Conservation (phyloP, 2,329 filamentous ascomycete genomes). For the Mycogone perniciosa region DNA sequence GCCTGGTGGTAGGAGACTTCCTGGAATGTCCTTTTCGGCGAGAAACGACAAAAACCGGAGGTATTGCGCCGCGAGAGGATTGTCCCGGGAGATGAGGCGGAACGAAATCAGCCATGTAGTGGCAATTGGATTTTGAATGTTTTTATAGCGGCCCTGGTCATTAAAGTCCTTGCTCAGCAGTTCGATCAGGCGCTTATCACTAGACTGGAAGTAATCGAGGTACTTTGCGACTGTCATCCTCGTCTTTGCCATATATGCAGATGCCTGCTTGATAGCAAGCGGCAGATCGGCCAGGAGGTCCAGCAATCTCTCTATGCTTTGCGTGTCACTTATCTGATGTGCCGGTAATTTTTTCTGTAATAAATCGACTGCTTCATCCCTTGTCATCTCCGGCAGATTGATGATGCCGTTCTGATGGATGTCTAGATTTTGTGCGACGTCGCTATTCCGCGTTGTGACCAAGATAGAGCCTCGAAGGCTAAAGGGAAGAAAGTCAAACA, state of each 20-base stretch:
- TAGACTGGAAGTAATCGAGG: conserved; percentile 19
- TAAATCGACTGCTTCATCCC: conserved; percentile 18
- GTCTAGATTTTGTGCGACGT: conserved; percentile 10
- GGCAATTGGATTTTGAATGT: conserved; percentile 23
- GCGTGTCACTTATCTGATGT: conserved; percentile 16
- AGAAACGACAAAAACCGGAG: conserved; percentile 26
- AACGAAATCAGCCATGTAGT: conserved; percentile 32
- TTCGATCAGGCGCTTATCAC: conserved; percentile 15
- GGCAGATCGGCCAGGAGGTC: conserved; percentile 25
- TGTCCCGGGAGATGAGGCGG: conserved; percentile 19
- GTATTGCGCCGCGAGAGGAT: conserved; percentile 22
- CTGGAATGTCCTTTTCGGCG: conserved; percentile 24
- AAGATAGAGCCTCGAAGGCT: conserved; percentile 14
- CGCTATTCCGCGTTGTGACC: conserved; percentile 13
- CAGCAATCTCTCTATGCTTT: conserved; percentile 21
- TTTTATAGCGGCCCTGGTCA: conserved; percentile 21
- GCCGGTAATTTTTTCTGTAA: conserved; percentile 15
- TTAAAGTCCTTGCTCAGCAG: conserved; percentile 27
- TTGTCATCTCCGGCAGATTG: conserved; percentile 17
- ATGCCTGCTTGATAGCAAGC: conserved; percentile 31
- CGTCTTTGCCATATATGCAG: conserved; percentile 28
- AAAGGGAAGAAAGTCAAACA: conserved; percentile 7
- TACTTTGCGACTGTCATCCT: conserved; percentile 20
- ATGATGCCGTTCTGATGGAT: conserved; percentile 14
- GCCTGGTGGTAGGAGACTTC: conserved; percentile 17